These are phyloP conservation scores for Stylonectria norvegica DNA, from an alignment of 2,329 filamentous ascomycete species.

Conservation along the genomic window DNA sequence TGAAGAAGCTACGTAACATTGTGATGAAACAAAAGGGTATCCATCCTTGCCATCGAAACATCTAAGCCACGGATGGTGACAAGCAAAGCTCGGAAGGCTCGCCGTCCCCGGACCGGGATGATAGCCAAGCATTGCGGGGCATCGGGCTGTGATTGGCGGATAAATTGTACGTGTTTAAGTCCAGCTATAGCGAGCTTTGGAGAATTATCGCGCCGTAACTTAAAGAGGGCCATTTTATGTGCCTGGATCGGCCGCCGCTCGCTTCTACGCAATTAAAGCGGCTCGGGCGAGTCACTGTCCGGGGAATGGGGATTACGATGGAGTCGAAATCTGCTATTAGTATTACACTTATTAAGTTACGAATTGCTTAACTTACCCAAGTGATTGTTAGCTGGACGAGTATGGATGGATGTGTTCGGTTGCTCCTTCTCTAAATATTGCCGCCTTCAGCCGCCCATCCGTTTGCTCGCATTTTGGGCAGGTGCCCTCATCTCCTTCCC, in stretches of 20 bases:
- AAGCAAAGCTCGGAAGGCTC: no score
- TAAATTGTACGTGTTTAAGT: slow-evolving; percentile 6
- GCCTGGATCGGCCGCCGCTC: slow-evolving; percentile 11
- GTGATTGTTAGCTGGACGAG: no score
- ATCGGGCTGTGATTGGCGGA: slow-evolving; percentile 19
- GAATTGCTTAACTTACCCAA: no score
- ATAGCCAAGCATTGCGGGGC: slow-evolving; percentile 15
- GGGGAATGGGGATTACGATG: background rate
- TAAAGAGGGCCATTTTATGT: slow-evolving; percentile 2
- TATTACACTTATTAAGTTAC: background rate
- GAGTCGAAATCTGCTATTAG: background rate
- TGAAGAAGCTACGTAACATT: background rate
- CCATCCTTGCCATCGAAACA: background rate
- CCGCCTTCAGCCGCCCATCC: background rate
- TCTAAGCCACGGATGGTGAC: no score
- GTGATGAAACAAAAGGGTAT: background rate
- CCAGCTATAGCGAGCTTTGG: slow-evolving; percentile 24
- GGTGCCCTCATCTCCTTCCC: background rate
- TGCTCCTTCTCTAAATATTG: background rate
- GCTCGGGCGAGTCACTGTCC: no score
- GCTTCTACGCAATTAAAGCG: slow-evolving; percentile 1
- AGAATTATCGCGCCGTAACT: slow-evolving; percentile 25
- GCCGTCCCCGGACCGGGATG: background rate
- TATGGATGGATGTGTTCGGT: no score
- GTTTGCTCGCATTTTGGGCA: background rate